Evolutionary conservation across 2,329 filamentous ascomycete species (phyloP).

Genomic region (Colletotrichum sp.): DNA sequence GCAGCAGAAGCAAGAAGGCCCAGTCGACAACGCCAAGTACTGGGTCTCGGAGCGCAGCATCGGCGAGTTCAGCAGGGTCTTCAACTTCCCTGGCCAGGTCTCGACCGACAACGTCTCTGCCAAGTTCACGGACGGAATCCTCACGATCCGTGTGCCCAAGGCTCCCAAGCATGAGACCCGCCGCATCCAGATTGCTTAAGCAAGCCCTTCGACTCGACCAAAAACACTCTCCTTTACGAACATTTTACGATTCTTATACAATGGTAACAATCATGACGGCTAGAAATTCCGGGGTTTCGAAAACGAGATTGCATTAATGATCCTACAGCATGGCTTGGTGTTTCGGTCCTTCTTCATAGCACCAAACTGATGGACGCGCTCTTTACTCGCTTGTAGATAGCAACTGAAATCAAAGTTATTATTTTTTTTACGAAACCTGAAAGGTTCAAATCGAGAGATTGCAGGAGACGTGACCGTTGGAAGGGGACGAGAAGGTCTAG

Average conservation of each 20-base stretch:
- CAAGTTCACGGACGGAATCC: conserved; percentile 67
- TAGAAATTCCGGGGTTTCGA: background rate
- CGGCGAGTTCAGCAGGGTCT: conserved; percentile 71
- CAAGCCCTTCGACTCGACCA: background rate
- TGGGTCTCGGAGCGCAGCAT: conserved; percentile 73
- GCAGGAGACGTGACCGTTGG: background rate
- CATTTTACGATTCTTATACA: background rate
- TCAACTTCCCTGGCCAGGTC: conserved; percentile 69
- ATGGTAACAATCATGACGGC: background rate
- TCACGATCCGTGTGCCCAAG: conserved; percentile 70
- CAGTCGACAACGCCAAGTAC: conserved; percentile 59
- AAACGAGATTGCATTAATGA: background rate
- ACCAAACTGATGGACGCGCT: background rate
- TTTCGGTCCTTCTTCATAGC: background rate
- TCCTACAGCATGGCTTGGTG: background rate
- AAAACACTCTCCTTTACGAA: background rate
- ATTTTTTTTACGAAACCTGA: background rate
- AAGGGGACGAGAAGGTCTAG: background rate
- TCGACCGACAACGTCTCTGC: conserved; percentile 68
- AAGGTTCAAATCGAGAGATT: background rate
- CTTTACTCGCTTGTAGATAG: background rate
- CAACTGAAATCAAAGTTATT: background rate
- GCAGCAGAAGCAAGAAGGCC: conserved; percentile 30
- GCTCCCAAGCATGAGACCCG: conserved; percentile 61
- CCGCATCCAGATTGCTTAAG: conserved; percentile 60